Percentiles rank a stretch among this genome's conserved stretches.
phyloP scores from a whole-genome alignment of 2,329 filamentous ascomycete genomes.

The Coleophoma cylindrospora region DNA sequence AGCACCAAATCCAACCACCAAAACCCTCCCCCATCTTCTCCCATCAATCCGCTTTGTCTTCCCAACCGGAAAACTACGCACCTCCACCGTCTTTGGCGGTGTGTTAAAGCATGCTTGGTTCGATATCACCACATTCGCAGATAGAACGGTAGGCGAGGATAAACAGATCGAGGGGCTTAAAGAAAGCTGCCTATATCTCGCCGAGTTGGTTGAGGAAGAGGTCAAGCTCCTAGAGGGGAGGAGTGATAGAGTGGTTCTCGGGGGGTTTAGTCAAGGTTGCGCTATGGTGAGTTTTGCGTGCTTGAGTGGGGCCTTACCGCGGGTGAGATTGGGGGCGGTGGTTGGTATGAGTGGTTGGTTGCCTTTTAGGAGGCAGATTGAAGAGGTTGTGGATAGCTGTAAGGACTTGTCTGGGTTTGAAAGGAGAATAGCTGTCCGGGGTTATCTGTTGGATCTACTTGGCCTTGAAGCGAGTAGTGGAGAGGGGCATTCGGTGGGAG shows the following conservation, averaged over 20 bases:
- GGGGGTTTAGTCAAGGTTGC: slow-evolving; percentile 17
- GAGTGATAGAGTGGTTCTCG: slow-evolving; percentile 9
- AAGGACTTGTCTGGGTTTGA: neutral
- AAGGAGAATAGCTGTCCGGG: neutral
- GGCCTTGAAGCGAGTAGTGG: neutral
- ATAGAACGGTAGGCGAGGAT: slow-evolving; percentile 14
- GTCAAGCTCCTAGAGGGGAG: slow-evolving; percentile 5
- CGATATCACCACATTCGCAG: slow-evolving; percentile 17
- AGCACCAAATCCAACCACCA: slow-evolving; percentile 24
- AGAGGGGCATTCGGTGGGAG: neutral
- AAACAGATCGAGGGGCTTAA: slow-evolving; percentile 5
- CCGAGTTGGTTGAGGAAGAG: slow-evolving; percentile 6
- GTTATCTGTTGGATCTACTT: neutral
- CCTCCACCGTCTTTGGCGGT: slow-evolving; percentile 15
- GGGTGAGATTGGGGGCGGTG: slow-evolving; percentile 6
- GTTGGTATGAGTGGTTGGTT: slow-evolving; percentile 22
- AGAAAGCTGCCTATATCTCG: slow-evolving; percentile 10
- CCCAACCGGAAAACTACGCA: slow-evolving; percentile 10
- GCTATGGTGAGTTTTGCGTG: slow-evolving; percentile 15
- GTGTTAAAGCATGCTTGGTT: slow-evolving; percentile 22
- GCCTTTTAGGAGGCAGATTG: slow-evolving; percentile 14
- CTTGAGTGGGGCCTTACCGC: slow-evolving; percentile 11
- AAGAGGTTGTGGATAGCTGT: neutral
- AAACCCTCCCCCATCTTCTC: slow-evolving; percentile 22
- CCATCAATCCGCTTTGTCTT: slow-evolving; percentile 16